Conservation (phyloP, 805 yeast species). For the Candida silvicultrix region DNA sequence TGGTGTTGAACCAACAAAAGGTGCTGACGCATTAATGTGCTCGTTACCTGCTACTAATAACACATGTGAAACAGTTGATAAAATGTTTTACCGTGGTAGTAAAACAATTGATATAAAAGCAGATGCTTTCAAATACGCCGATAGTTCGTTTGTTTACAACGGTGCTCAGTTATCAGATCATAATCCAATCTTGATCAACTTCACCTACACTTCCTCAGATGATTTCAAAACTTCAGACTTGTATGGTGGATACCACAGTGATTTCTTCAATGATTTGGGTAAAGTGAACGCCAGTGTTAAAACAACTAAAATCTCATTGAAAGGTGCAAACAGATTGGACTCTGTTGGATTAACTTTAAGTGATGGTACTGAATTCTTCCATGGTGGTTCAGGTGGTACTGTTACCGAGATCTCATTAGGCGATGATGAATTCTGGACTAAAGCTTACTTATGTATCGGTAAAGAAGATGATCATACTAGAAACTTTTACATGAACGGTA, state of each 20-base stretch:
- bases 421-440: conserved; percentile 20
- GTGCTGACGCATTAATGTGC: conserved; percentile 5
- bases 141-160: conserved; percentile 2
- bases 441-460: conserved; percentile 42
- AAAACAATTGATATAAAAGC: conserved; percentile 2
- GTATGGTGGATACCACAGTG: conserved; percentile 4
- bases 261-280: conserved; percentile 5
- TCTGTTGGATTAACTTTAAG: conserved; percentile 24
- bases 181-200: conserved; percentile 6
- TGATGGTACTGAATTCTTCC: conserved; percentile 20
- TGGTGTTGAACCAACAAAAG: conserved; percentile 3
- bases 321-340: conserved; percentile 5
- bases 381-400: conserved; percentile 8
- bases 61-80: conserved; percentile 7
- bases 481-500: conserved; percentile 24
- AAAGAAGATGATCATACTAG: conserved; percentile 31
- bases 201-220: conserved; percentile 3
- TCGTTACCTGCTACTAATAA: conserved; percentile 1
- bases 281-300: conserved; percentile 1
- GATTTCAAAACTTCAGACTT: conserved; percentile 2
- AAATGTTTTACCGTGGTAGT: conserved; percentile 6
- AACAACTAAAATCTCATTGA: conserved; percentile 1
- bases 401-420: neutral
- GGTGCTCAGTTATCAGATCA: conserved; percentile 6
- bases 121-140: conserved; percentile 3